phyloP scores from a whole-genome alignment of 2,329 filamentous ascomycete genomes.

The Fusarium palustre region DNA sequence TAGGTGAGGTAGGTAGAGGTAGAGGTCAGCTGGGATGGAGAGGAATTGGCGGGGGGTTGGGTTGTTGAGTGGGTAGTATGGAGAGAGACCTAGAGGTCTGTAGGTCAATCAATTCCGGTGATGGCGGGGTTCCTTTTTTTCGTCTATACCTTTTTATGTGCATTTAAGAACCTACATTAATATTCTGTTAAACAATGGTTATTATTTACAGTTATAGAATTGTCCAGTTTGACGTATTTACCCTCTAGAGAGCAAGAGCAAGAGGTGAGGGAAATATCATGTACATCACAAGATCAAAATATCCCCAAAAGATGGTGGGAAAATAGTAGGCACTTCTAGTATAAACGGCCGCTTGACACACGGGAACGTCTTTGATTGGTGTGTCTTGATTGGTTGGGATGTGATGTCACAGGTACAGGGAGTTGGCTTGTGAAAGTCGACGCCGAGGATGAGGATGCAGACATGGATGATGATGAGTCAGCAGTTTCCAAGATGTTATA shows the following conservation, averaged over 20 bases:
- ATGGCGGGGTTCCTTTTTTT: constrained; percentile 32
- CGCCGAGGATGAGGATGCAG: constrained; percentile 21
- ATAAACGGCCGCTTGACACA: constrained; percentile 25
- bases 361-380: constrained; percentile 34
- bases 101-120: constrained; percentile 12
- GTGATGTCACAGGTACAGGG: constrained; percentile 39
- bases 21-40: constrained; percentile 29
- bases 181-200: too few species aligned
- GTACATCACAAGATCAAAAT: constrained; percentile 17
- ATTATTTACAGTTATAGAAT: neutral
- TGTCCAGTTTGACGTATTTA: neutral
- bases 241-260: neutral
- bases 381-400: constrained; percentile 34
- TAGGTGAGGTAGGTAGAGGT: neutral
- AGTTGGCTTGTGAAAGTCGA: constrained; percentile 45
- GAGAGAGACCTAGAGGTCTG: neutral
- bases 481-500: constrained; percentile 1
- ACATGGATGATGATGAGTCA: constrained; percentile 28
- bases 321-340: constrained; percentile 5
- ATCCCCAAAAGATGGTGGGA: constrained; percentile 16
- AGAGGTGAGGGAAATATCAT: constrained; percentile 4
- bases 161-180: neutral
- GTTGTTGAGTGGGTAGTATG: constrained; percentile 28
- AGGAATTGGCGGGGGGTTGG: constrained; percentile 38
- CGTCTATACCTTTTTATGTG: neutral